Evolutionary conservation across 371 early-diverging fungal species (phyloP).

Genomic region (Scutellospora calospora): DNA sequence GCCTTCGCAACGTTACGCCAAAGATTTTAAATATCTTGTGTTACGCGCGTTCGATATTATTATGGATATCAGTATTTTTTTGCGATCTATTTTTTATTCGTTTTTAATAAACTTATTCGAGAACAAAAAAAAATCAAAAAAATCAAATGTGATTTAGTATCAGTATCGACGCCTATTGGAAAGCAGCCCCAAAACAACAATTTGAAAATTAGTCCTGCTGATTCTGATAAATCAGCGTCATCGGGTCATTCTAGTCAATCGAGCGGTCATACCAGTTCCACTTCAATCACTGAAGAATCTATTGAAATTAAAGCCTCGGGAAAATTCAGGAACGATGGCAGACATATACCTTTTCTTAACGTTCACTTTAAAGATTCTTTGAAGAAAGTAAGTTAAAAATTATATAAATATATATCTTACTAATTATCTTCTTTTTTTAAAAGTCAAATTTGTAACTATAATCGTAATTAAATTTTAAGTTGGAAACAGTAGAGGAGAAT

Average conservation of each 20-base stretch:
- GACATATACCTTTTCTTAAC: not conserved
- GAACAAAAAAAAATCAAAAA: no score
- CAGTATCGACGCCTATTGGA: not conserved
- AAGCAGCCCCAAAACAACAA: constrained; percentile 19
- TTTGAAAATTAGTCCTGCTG: constrained; percentile 17
- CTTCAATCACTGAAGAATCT: constrained; percentile 17
- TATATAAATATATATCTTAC: not conserved
- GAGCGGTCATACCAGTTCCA: constrained; percentile 20
- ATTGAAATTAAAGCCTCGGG: not conserved
- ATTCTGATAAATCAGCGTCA: constrained; percentile 18
- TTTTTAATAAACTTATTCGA: no score
- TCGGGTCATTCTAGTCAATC: constrained; percentile 26
- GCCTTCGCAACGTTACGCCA: no score
- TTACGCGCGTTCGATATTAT: no score
- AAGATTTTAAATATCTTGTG: no score
- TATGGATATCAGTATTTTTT: no score
- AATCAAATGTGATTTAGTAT: no score
- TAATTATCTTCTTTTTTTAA: not conserved
- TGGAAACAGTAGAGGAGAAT: not conserved
- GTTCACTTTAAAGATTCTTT: not conserved
- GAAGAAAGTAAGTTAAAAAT: not conserved
- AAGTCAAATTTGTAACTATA: not conserved
- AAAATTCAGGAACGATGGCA: not conserved
- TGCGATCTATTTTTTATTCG: no score
- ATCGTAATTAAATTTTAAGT: not conserved